These are phyloP conservation scores for Curvularia verruculosa DNA, from an alignment of 2,329 filamentous ascomycete genomes.

Conservation along the genomic window DNA sequence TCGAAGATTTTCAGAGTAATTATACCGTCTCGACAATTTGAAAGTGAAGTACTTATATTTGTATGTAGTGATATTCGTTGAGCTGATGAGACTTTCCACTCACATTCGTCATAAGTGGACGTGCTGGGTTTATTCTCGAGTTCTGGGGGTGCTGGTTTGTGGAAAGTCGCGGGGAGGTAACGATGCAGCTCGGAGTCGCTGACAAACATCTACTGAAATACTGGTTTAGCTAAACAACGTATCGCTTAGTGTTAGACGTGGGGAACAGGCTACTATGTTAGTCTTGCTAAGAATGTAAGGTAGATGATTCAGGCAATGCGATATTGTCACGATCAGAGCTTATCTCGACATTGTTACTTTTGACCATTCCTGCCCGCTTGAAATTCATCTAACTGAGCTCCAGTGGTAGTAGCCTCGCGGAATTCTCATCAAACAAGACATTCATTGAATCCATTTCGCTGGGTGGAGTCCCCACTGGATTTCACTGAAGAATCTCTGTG, in stretches of 20 bases:
- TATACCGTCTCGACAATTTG: too few species aligned
- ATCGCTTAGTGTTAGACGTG: not conserved
- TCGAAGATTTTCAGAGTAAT: not conserved
- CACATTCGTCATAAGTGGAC: not conserved
- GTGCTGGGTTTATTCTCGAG: not conserved
- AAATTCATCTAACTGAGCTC: slow-evolving; percentile 4
- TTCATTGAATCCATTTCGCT: not conserved
- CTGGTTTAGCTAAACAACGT: not conserved
- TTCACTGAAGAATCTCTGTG: not conserved
- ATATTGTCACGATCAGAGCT: not conserved
- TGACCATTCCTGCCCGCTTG: not conserved
- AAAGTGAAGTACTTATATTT: too few species aligned
- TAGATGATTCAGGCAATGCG: not conserved
- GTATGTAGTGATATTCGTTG: not conserved
- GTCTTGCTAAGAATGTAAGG: not conserved
- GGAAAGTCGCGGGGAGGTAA: not conserved
- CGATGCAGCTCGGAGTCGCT: not conserved
- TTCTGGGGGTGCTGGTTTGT: not conserved
- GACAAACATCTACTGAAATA: not conserved
- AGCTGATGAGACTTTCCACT: not conserved
- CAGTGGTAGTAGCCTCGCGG: not conserved
- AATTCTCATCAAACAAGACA: not conserved
- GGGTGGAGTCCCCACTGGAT: too few species aligned
- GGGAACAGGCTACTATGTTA: not conserved
- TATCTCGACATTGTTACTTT: not conserved